Base-by-base conservation (phyloP, 164 flowering plant species). In the Tinospora cordifolia region DNA sequence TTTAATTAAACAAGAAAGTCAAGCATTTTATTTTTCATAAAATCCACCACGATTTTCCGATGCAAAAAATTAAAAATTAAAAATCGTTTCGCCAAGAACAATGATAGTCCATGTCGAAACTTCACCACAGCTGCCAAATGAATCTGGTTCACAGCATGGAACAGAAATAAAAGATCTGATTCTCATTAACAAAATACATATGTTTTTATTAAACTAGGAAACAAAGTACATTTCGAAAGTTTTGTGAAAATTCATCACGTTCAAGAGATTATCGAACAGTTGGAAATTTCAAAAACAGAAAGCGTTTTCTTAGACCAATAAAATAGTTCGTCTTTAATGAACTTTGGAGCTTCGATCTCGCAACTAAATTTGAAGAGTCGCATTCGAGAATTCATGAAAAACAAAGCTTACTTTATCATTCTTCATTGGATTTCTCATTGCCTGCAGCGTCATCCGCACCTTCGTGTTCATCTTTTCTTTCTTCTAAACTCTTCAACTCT, bases 381-480 rank as follows among this genome's bases (percentile, higher is more conserved):
- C 57, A 30, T 24, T 60, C 21, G 71, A 67, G 71, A 41, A 69
- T 49, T 49, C 62, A 64, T 63, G 47, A 51, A 65, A 57, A 46
- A 14, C 12, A 41, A 0, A 46, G 67, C 74, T 77, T 78, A 88
- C 90, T 68, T 87, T 85, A 62, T 79, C 84, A 74, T 71, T 73
- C 59, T 78, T 82, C 62, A 41, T 19, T 3, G 80, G 78, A 76
- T 78, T 25, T 77, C 77, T 86, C 77, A 77, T 74, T 47, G 81
- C 65, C 81, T 81, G 82, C 72, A 78, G 65, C 66, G 79, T 64
- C 15, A 80, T 82, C 70, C 83, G 64, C 27, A 41, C 80, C 76
- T 81, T 78, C 65, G 79, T 71, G 65, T 77, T 84, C 90, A 86
- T 85, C 76, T 71, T 73, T 51, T 85, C 76, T 71, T 73, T 51